Percentiles rank a stretch among this genome's conserved stretches.
Conservation (phyloP, 371 early-diverging fungal species). For the Blastocladiella emersonii region DNA sequence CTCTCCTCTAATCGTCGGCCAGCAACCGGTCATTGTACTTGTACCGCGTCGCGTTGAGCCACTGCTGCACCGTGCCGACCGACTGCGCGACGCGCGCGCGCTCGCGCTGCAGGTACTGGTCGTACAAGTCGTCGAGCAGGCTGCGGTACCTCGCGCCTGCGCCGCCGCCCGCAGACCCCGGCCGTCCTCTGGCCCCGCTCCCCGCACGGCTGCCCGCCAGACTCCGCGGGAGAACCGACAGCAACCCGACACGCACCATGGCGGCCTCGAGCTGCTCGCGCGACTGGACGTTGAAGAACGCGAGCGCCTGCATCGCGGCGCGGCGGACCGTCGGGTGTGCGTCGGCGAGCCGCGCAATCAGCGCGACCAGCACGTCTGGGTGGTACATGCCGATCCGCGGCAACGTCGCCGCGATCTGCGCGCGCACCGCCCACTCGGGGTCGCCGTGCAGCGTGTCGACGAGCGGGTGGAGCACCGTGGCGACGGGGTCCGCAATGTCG, state of each 20-base stretch:
- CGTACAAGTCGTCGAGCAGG: background rate
- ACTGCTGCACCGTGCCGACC: background rate
- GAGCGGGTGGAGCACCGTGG: background rate
- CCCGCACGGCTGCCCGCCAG: no score
- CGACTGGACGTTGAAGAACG: conserved; percentile 17
- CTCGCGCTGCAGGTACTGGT: background rate
- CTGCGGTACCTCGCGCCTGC: background rate
- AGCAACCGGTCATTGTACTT: background rate
- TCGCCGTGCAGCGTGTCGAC: background rate
- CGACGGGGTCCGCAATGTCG: background rate
- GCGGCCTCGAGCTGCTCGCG: conserved; percentile 14
- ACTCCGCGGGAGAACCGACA: no score
- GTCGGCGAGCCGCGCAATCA: background rate
- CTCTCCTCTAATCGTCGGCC: background rate
- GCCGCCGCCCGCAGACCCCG: conserved; percentile 5
- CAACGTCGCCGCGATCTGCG: background rate
- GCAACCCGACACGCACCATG: conserved; percentile 17
- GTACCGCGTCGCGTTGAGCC: background rate
- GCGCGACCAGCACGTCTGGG: background rate
- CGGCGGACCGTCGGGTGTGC: background rate
- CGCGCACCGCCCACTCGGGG: conserved; percentile 1
- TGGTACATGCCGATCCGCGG: background rate
- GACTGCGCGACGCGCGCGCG: background rate
- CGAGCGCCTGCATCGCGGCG: conserved; percentile 17
- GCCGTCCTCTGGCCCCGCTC: background rate